Evolutionary conservation across 352 stramenopile genomes (phyloP).

Genomic region (Phytophthora meadii): DNA sequence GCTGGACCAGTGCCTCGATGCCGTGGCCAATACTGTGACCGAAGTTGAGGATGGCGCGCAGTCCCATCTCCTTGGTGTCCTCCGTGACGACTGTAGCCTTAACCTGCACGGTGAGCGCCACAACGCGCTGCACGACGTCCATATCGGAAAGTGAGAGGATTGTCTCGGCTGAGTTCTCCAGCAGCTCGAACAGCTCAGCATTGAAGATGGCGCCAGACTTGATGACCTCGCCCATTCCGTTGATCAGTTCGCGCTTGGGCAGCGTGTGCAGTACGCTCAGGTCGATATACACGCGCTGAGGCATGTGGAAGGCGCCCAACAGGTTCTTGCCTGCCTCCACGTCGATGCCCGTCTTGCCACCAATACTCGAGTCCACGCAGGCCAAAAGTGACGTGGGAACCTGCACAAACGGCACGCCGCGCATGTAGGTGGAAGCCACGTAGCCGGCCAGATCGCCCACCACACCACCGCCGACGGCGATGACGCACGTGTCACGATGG

Average conservation of each 20-base stretch:
- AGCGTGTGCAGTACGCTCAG: slow-evolving; percentile 93
- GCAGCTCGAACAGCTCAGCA: slow-evolving; percentile 93
- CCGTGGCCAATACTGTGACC: slow-evolving; percentile 99
- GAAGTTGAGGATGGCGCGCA: slow-evolving; percentile 98
- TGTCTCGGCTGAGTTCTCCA: slow-evolving; percentile 91
- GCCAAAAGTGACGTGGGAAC: slow-evolving; percentile 98
- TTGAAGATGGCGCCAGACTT: slow-evolving; percentile 98
- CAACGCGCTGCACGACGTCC: slow-evolving; percentile 69
- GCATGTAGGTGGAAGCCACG: slow-evolving; percentile 97
- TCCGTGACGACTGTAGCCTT: slow-evolving; percentile 96
- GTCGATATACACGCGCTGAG: slow-evolving; percentile 97
- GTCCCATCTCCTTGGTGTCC: slow-evolving; percentile 95
- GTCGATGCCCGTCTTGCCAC: slow-evolving; percentile 98
- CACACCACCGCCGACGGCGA: slow-evolving; percentile 96
- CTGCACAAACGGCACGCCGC: slow-evolving; percentile 89
- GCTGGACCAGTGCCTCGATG: slow-evolving; percentile 96
- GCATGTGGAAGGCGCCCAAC: slow-evolving; percentile 98
- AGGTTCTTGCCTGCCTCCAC: slow-evolving; percentile 98
- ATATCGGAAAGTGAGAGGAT: slow-evolving; percentile 73
- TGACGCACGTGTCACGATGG: slow-evolving; percentile 83
- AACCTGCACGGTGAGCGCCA: slow-evolving; percentile 83
- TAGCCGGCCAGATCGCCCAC: slow-evolving; percentile 98
- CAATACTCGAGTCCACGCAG: slow-evolving; percentile 98
- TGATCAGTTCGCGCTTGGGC: slow-evolving; percentile 95
- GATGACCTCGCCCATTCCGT: slow-evolving; percentile 96